These are phyloP conservation scores for Toxicodendron radicans DNA, from an alignment of 345 rosid species.

Conservation along the genomic window DNA sequence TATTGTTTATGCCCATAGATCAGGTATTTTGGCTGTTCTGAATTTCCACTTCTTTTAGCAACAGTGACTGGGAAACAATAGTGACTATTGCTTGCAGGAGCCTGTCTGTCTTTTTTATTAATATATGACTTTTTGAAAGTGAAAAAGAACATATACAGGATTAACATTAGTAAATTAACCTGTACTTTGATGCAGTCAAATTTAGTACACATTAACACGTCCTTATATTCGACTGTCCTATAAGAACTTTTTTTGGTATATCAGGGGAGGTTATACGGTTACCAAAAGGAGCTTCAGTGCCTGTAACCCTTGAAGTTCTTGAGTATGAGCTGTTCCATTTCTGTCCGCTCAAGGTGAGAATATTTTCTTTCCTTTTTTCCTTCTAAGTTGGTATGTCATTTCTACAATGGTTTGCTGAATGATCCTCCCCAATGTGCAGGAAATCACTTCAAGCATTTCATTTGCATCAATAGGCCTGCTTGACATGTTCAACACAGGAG, in stretches of 20 bases:
- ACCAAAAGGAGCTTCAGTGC: slow-evolving; percentile 74
- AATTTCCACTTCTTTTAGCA: not conserved
- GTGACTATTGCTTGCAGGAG: not conserved
- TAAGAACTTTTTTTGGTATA: not conserved
- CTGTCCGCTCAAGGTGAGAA: slow-evolving; percentile 68
- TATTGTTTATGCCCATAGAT: slow-evolving; percentile 62
- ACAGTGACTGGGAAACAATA: not conserved
- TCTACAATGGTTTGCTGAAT: slow-evolving; percentile 9
- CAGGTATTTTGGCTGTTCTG: slow-evolving; percentile 50
- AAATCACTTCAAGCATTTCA: slow-evolving; percentile 50
- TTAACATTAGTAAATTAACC: not conserved
- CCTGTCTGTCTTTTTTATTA: not conserved
- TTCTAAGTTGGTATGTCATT: not conserved
- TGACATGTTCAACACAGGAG: slow-evolving; percentile 84
- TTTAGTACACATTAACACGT: not conserved
- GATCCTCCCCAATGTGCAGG: slow-evolving; percentile 40
- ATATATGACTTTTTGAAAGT: not conserved
- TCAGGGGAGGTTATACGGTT: slow-evolving; percentile 76
- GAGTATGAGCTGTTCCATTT: slow-evolving; percentile 91
- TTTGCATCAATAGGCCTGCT: slow-evolving; percentile 89
- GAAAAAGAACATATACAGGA: not conserved
- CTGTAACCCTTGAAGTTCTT: slow-evolving; percentile 76
- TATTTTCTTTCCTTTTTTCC: not conserved
- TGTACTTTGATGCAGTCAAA: not conserved
- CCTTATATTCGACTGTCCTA: not conserved